Percentiles rank a stretch among this genome's conserved stretches.
Conservation (phyloP, 306 rosid genomes). For the Lotus japonicus region DNA sequence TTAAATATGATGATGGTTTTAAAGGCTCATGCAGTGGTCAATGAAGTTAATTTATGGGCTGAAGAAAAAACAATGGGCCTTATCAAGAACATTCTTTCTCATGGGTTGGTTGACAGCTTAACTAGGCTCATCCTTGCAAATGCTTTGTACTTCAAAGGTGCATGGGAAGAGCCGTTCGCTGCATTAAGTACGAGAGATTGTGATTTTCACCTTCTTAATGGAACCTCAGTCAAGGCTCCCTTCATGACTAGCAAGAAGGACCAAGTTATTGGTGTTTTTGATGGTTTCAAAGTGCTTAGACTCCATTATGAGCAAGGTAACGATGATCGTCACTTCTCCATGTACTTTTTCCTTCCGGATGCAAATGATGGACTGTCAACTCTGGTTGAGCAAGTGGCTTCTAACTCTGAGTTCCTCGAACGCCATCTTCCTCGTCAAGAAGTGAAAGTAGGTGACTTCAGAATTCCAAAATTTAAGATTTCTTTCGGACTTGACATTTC, state of each 20-base stretch:
- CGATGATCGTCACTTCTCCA: slow-evolving; percentile 55
- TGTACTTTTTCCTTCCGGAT: slow-evolving; percentile 74
- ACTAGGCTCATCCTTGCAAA: slow-evolving; percentile 63
- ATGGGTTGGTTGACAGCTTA: slow-evolving; percentile 38
- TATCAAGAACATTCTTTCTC: slow-evolving; percentile 61
- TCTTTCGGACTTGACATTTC: slow-evolving; percentile 63
- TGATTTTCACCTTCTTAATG: slow-evolving; percentile 57
- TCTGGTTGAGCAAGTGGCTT: slow-evolving; percentile 52
- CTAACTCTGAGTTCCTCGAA: slow-evolving; percentile 49
- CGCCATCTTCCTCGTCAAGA: slow-evolving; percentile 35
- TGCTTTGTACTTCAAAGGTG: slow-evolving; percentile 82
- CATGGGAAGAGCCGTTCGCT: slow-evolving; percentile 43
- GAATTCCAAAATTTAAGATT: slow-evolving; percentile 68
- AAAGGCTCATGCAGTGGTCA: slow-evolving; percentile 51
- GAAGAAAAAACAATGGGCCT: slow-evolving; percentile 69
- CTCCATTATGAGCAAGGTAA: slow-evolving; percentile 61
- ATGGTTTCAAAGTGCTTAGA: slow-evolving; percentile 62
- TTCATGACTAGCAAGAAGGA: slow-evolving; percentile 60
- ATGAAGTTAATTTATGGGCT: slow-evolving; percentile 71
- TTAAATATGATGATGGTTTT: slow-evolving; percentile 1
- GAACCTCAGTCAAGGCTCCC: slow-evolving; percentile 53
- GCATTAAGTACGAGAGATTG: slow-evolving; percentile 43
- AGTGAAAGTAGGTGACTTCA: slow-evolving; percentile 54
- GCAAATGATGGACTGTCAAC: slow-evolving; percentile 55
- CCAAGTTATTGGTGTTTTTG: slow-evolving; percentile 40